Evolutionary conservation across 108 stramenopile genomes (phyloP).

Genomic region (Nannochloropsis salina): DNA sequence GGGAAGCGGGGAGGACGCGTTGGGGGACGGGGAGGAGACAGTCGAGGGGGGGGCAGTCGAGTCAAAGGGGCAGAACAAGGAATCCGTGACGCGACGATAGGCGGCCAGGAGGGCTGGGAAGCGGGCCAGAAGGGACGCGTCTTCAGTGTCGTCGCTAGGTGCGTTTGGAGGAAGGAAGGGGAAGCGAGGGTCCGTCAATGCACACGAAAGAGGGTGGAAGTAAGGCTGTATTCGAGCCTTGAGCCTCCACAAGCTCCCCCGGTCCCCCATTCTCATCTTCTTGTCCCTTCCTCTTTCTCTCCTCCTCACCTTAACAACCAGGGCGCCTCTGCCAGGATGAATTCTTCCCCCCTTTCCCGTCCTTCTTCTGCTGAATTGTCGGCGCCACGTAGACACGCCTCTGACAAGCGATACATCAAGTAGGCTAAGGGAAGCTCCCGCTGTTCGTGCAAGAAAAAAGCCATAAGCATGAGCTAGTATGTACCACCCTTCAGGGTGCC

Average conservation of each 20-base stretch:
- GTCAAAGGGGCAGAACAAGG: not conserved
- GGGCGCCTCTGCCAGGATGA: not conserved
- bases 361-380: not conserved
- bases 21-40: not conserved
- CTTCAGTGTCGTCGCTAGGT: not conserved
- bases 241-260: not conserved
- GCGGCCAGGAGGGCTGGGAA: not conserved
- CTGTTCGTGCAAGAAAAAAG: not conserved
- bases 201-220: not conserved
- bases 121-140: not conserved
- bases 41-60: not conserved
- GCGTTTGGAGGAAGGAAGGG: not conserved
- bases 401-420: not conserved
- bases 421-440: not conserved
- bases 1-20: not conserved
- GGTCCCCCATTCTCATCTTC: not conserved
- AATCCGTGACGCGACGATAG: not conserved
- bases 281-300: not conserved
- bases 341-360: not conserved
- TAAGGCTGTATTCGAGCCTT: not conserved
- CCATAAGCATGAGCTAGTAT: not conserved
- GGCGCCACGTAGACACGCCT: not conserved
- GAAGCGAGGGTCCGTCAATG: not conserved
- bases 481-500: not conserved
- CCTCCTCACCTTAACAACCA: not conserved